Base-by-base conservation (phyloP, 2,329 filamentous ascomycete genomes). In the Diaporthe sp. region DNA sequence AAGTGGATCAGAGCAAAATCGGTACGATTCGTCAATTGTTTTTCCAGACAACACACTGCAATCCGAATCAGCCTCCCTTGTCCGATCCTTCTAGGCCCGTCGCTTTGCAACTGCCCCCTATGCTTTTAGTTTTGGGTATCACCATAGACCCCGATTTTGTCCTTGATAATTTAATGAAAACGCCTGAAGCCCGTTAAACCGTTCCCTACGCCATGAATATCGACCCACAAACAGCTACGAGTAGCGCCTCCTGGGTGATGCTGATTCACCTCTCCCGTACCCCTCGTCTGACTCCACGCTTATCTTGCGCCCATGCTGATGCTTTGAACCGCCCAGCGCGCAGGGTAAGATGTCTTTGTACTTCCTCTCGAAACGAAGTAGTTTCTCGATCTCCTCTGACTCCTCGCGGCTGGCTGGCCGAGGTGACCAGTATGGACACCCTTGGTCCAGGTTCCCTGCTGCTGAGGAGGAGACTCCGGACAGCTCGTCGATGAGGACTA, bases 211-310 rank as follows among this genome's bases (percentile, higher is more conserved):
- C 65, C 61, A 2, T 28, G n/a, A 53, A 28, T 8, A 19, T 6
- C 31, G 8, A 42, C 6, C n/a, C 15, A 19, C 25, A 42, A n/a
- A 39, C 0, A 13, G 5, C 9, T 69, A 69, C 10, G 65, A 69
- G 46, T 55, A 55, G 49, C 65, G 65, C 49, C 65, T 49, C 49
- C 65, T 22, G 2, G 65, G 65, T 8, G 65, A 69, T 22, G 65
- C 65, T 9, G 65, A 69, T 22, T 69, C 65, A 22, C 65, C 65
- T 9, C 65, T 22, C 31, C 65, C 65, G 6, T 69, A 69, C 0
- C 65, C 65, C n/a, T 69, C 65, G n/a, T 69, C 65, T 13, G 65
- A 69, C 49, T 69, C 65, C 0, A 69, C 65, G 34, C 65, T 69
- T 10, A 69, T 15, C 46, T 69, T 69, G 34, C 65, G 65, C 1